Base-by-base conservation (phyloP, 192 early-diverging fungal species). In the Linnemannia hyalina region DNA sequence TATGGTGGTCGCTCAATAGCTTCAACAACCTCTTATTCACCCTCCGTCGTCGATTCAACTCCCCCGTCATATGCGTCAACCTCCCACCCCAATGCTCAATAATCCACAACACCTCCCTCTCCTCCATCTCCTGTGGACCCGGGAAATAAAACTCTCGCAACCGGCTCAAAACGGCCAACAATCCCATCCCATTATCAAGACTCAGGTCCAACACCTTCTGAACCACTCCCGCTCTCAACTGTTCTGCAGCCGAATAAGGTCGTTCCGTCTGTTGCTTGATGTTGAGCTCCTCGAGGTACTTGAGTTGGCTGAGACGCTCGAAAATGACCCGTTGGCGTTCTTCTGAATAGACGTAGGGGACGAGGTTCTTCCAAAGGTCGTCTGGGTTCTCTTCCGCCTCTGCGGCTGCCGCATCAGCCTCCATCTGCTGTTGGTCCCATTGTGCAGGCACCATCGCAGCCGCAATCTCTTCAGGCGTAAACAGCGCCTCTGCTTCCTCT, bases 61-160 rank as follows among this genome's bases (percentile, higher is more conserved):
- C 60, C 3, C 60, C 60, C 3, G 60, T 65, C 60, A 65, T 65
- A 29, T 65, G 29, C 32, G 60, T 65, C 29, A 65, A 32, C 13
- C 60, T 23, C 29, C 26, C 11, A 29, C 60, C 60, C 70, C 70
- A 71, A 42, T 71, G 70, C 70, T 71, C 70, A n/a, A 71, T 71
- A 38, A 71, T 71, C 70, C 70, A 71, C 36, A 23, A 7, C 36
- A 71, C 70, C 20, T 71, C 70, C 35, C 8, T 22, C 36, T 42
- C 70, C 13, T 22, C 36, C 70, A 71, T 71, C 70, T 22, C 70
- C 40, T 71, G 70, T 22, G 70, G 70, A 13, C 70, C 70, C 8
- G 70, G 23, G 41, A 71, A 71, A 42, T 71, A 71, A 71, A 71
- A 71, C 22, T 42, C 36, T 26, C 70, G 36, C 22, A 71, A 23